Evolutionary conservation across 2,329 filamentous ascomycete species (phyloP).

Genomic region (Pseudogymnoascus sp.): DNA sequence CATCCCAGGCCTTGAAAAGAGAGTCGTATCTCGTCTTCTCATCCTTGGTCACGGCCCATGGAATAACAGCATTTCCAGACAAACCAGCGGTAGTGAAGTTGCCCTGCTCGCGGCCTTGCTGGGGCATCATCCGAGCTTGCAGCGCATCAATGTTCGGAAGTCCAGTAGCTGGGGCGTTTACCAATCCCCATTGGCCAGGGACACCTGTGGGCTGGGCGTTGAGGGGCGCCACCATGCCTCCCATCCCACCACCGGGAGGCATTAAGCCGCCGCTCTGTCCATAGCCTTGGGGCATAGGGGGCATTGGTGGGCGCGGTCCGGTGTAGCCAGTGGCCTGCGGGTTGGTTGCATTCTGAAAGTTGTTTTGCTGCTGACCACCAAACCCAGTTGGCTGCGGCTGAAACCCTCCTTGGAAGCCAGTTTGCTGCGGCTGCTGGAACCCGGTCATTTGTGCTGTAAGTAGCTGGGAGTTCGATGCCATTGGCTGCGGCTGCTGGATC

Average conservation of each 20-base stretch:
- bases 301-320: constrained; percentile 71
- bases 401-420: constrained; percentile 35
- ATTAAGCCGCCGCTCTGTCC: constrained; percentile 50
- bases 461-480: constrained; percentile 61
- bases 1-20: constrained; percentile 94
- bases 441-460: constrained; percentile 61
- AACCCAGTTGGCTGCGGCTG: constrained; percentile 46
- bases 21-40: constrained; percentile 96
- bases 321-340: constrained; percentile 71
- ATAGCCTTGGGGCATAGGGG: constrained; percentile 71
- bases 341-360: constrained; percentile 57
- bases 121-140: constrained; percentile 94
- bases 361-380: constrained; percentile 56
- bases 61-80: constrained; percentile 88
- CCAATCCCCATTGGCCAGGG: constrained; percentile 96
- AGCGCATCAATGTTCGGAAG: constrained; percentile 90
- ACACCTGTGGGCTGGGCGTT: constrained; percentile 90
- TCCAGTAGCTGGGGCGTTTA: constrained; percentile 83
- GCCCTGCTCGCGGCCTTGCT: constrained; percentile 78
- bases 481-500: constrained; percentile 63
- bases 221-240: constrained; percentile 45
- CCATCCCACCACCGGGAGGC: constrained; percentile 55
- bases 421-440: constrained; percentile 48
- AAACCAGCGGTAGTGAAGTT: constrained; percentile 78
- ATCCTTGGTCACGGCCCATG: constrained; percentile 97